Conservation (phyloP, 1,284 basidiomycete genomes). For the Rhodotorula glutinis region DNA sequence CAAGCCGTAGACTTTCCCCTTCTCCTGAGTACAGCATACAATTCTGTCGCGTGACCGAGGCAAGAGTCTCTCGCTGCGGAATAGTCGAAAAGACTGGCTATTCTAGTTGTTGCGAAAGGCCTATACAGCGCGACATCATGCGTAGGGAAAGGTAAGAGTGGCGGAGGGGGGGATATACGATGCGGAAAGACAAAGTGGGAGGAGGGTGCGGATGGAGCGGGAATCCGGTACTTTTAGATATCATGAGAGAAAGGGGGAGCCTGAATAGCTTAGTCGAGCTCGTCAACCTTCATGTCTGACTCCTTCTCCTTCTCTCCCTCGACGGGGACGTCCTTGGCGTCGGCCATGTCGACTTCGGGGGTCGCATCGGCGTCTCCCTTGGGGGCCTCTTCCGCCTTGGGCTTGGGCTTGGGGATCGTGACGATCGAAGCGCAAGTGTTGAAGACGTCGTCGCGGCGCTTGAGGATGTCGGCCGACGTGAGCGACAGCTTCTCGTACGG, state of each 20-base stretch:
- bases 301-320: conserved; percentile 52
- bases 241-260: neutral
- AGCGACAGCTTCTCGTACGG: conserved; percentile 83
- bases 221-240: neutral
- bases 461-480: conserved; percentile 71
- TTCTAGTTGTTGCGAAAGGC: neutral
- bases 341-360: conserved; percentile 50
- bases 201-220: too few species aligned
- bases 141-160: neutral
- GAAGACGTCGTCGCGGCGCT: conserved; percentile 73
- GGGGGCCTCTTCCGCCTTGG: conserved; percentile 56
- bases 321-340: conserved; percentile 48
- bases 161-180: too few species aligned
- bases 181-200: too few species aligned
- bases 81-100: neutral
- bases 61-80: too few species aligned
- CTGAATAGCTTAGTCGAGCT: conserved; percentile 19
- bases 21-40: too few species aligned
- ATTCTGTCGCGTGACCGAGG: too few species aligned
- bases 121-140: neutral
- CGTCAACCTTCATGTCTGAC: conserved; percentile 44
- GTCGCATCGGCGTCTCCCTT: conserved; percentile 51
- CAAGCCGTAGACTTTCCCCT: neutral
- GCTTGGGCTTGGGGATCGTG: conserved; percentile 76
- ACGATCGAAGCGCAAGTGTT: conserved; percentile 42